Conservation (phyloP, 2,329 filamentous ascomycete species). For the Cercospora canescens region DNA sequence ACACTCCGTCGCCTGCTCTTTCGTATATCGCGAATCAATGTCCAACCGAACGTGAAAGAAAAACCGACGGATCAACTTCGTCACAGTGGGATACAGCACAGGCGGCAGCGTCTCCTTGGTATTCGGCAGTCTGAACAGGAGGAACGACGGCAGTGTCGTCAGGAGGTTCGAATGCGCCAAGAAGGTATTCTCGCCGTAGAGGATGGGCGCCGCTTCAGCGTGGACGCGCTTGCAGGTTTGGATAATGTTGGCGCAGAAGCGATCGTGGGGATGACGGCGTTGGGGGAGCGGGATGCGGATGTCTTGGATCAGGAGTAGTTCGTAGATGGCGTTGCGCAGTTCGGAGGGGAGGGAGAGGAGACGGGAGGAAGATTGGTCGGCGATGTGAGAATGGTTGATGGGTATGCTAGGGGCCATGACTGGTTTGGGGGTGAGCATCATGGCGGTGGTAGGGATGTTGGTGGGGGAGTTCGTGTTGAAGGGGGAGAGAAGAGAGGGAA, state of each 20-base stretch:
- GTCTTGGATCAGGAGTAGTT: constrained; percentile 35
- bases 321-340: constrained; percentile 59
- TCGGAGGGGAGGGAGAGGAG: constrained; percentile 57
- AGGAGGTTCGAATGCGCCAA: constrained; percentile 51
- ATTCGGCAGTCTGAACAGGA: constrained; percentile 30
- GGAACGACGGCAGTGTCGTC: constrained; percentile 41
- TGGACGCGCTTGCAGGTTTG: constrained; percentile 43
- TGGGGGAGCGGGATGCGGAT: constrained; percentile 14
- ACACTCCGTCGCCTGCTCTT: constrained; percentile 39
- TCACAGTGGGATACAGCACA: constrained; percentile 36
- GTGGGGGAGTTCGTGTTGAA: constrained; percentile 14
- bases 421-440: background rate
- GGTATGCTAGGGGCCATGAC: background rate
- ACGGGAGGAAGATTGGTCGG: constrained; percentile 20
- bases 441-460: background rate
- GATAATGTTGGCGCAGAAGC: constrained; percentile 45
- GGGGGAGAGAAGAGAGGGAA: background rate
- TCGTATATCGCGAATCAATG: constrained; percentile 49
- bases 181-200: constrained; percentile 54
- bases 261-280: constrained; percentile 25
- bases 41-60: constrained; percentile 51
- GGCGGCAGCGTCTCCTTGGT: constrained; percentile 31
- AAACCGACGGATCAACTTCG: constrained; percentile 44
- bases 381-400: background rate
- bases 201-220: constrained; percentile 44